Percentiles rank a stretch among this genome's conserved stretches.
Conservation (phyloP, 495 filamentous ascomycete species). For the Tuber indicum region DNA sequence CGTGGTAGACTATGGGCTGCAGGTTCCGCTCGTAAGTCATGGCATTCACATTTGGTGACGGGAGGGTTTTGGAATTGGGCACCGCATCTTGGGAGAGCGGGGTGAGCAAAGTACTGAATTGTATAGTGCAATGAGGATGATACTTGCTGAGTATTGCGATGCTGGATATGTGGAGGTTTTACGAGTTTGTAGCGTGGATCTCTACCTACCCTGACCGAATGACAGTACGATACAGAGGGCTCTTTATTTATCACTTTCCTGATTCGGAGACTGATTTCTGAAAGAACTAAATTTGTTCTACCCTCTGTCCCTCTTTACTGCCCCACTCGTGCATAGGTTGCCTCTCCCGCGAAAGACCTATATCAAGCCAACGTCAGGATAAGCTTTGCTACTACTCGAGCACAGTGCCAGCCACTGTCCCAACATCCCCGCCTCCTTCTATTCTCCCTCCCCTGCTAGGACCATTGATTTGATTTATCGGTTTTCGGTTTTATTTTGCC, state of each 20-base stretch:
- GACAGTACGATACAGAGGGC: background rate
- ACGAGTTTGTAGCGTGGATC: background rate
- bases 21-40: background rate
- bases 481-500: too few species aligned
- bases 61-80: background rate
- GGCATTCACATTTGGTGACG: background rate
- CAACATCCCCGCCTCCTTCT: background rate
- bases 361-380: background rate
- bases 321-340: background rate
- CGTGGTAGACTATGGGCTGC: background rate
- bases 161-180: background rate
- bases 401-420: background rate
- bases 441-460: background rate
- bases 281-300: background rate
- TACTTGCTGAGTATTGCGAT: background rate
- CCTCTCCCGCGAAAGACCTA: background rate
- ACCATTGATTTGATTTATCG: too few species aligned
- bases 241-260: background rate
- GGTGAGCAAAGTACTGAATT: rapidly evolving
- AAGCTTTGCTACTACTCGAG: background rate
- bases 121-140: background rate
- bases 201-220: background rate
- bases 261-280: background rate
- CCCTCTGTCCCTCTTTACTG: background rate
- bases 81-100: background rate